These are phyloP conservation scores for Tuber melanosporum DNA, from an alignment of 495 filamentous ascomycete genomes.

Conservation along the genomic window DNA sequence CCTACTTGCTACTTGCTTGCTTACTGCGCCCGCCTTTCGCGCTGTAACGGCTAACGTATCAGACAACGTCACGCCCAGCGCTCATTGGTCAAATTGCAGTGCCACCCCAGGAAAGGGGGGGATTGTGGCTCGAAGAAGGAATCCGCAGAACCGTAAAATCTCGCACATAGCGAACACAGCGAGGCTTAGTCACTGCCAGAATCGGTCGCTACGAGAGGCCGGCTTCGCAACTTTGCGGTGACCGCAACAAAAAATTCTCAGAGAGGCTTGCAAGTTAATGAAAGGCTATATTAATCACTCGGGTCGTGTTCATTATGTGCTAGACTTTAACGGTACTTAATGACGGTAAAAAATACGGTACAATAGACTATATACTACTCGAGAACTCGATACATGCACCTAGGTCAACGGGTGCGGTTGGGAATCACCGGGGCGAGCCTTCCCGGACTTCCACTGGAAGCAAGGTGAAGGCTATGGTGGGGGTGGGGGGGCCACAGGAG, in stretches of 20 bases:
- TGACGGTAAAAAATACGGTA: background rate
- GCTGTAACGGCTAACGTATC: background rate
- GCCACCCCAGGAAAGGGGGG: background rate
- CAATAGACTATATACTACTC: slow-evolving; percentile 4
- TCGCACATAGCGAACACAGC: too few species aligned
- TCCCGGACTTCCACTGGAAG: background rate
- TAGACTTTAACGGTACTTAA: background rate
- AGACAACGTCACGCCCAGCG: background rate
- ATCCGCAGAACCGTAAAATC: background rate
- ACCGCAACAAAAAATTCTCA: too few species aligned
- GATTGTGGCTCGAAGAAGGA: background rate
- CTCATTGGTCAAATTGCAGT: background rate
- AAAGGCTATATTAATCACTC: too few species aligned
- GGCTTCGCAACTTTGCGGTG: too few species aligned
- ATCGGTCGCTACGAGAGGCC: too few species aligned
- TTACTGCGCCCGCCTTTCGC: background rate
- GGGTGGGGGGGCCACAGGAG: background rate
- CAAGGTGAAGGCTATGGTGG: background rate
- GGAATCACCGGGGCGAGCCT: background rate
- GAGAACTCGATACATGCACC: background rate
- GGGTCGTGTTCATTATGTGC: too few species aligned
- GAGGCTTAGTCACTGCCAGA: too few species aligned
- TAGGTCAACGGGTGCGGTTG: background rate
- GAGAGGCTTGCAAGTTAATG: too few species aligned
- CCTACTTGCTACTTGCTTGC: background rate